Evolutionary conservation across 2,329 filamentous ascomycete genomes (phyloP).

Genomic region (Colletotrichum echinochloae): DNA sequence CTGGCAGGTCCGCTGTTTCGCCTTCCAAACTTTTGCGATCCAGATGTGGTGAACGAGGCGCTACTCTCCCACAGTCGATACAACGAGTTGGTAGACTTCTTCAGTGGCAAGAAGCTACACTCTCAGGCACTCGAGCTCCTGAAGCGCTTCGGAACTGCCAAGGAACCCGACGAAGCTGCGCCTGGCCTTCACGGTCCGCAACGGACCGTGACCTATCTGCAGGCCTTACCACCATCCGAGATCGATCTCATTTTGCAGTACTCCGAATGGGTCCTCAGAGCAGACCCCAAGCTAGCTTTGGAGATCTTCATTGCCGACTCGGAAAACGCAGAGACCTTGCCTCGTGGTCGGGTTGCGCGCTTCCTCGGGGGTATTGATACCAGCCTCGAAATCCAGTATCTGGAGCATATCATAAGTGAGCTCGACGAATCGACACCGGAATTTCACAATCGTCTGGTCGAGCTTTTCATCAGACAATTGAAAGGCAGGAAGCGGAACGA

Average conservation of each 20-base stretch:
- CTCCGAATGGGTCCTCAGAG: slow-evolving; percentile 85
- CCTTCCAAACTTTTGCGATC: slow-evolving; percentile 96
- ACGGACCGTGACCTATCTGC: slow-evolving; percentile 89
- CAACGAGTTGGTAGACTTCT: slow-evolving; percentile 95
- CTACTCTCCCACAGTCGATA: slow-evolving; percentile 89
- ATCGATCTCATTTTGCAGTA: slow-evolving; percentile 94
- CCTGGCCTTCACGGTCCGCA: slow-evolving; percentile 80
- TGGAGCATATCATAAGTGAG: slow-evolving; percentile 92
- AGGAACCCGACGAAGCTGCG: slow-evolving; percentile 62
- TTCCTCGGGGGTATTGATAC: slow-evolving; percentile 79
- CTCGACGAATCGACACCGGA: slow-evolving; percentile 86
- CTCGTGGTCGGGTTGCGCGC: slow-evolving; percentile 78
- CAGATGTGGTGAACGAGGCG: slow-evolving; percentile 93
- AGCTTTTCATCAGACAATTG: slow-evolving; percentile 73
- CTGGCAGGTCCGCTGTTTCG: slow-evolving; percentile 92
- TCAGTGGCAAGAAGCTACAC: slow-evolving; percentile 95
- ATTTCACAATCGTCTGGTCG: slow-evolving; percentile 86
- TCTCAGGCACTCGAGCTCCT: slow-evolving; percentile 86
- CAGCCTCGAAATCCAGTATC: slow-evolving; percentile 80
- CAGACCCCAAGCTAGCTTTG: slow-evolving; percentile 82
- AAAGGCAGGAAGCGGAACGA: slow-evolving; percentile 56
- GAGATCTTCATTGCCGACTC: slow-evolving; percentile 94
- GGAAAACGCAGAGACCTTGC: slow-evolving; percentile 88
- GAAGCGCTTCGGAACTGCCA: slow-evolving; percentile 78
- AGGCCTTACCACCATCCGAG: slow-evolving; percentile 86